Evolutionary conservation across 2,329 filamentous ascomycete species (phyloP).

Genomic region (Ceratocystis ficicola): DNA sequence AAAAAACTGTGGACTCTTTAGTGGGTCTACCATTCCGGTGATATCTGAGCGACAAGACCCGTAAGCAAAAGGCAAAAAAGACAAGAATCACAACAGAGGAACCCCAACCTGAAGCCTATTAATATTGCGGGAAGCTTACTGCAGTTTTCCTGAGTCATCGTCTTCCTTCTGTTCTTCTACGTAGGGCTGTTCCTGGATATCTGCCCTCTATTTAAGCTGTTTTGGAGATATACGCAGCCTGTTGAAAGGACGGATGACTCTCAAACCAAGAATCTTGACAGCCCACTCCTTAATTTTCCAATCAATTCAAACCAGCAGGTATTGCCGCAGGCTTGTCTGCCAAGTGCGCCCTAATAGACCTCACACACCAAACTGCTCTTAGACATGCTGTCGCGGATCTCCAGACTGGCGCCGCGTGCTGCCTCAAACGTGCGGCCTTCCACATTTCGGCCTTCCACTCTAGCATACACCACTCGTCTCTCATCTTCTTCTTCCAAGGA

Average conservation of each 20-base stretch:
- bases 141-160: neutral
- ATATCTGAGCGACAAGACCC: slow-evolving; percentile 5
- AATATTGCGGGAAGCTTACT: neutral
- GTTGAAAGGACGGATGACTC: neutral
- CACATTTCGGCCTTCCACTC: slow-evolving; percentile 22
- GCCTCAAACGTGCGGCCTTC: slow-evolving; percentile 23
- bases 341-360: neutral
- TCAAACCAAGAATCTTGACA: neutral
- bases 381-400: slow-evolving; percentile 9
- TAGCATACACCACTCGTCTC: slow-evolving; percentile 1
- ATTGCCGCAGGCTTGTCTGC: neutral
- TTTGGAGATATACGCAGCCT: neutral
- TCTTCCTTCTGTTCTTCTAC: neutral
- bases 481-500: neutral
- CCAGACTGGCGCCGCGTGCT: slow-evolving; percentile 15
- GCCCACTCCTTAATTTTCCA: neutral
- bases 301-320: neutral
- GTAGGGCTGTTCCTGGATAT: neutral
- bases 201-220: neutral
- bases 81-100: neutral
- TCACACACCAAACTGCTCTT: neutral
- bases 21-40: neutral
- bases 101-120: too few species aligned
- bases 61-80: neutral
- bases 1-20: slow-evolving; percentile 2